Conservation (phyloP, 23 red algal species). For the Cyanidioschyzon merolae region DNA sequence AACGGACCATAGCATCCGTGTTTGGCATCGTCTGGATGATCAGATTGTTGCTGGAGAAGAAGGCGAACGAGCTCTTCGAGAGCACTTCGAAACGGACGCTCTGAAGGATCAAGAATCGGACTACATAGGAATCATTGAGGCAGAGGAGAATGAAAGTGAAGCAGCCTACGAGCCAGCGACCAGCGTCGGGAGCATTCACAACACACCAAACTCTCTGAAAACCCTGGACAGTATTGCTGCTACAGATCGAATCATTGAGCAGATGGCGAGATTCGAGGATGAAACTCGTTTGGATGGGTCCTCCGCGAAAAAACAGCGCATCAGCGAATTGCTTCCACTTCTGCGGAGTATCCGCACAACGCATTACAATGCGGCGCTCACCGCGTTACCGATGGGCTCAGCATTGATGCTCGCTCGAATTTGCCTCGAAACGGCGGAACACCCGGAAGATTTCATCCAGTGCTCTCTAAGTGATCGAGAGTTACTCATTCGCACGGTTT, state of each 20-base stretch:
- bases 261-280: slow-evolving; percentile 31
- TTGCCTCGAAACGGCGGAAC: background rate
- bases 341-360: background rate
- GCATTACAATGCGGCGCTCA: background rate
- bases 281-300: background rate
- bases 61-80: slow-evolving; percentile 43
- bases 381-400: background rate
- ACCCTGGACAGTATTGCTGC: slow-evolving; percentile 56
- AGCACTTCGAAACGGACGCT: slow-evolving; percentile 43
- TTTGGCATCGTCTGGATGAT: slow-evolving; percentile 60
- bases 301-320: background rate
- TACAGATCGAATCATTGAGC: slow-evolving; percentile 56
- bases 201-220: background rate
- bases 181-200: background rate
- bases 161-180: background rate
- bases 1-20: slow-evolving; percentile 48
- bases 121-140: slow-evolving; percentile 18
- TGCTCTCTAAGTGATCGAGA: background rate
- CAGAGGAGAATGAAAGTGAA: background rate
- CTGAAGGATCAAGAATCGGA: slow-evolving; percentile 28
- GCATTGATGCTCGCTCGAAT: background rate
- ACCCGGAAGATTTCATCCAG: background rate
- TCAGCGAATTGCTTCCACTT: background rate
- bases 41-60: slow-evolving; percentile 75
- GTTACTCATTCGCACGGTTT: background rate